Conservation (phyloP, 176 grass and related monocot species). For the Oryza glumipatula region DNA sequence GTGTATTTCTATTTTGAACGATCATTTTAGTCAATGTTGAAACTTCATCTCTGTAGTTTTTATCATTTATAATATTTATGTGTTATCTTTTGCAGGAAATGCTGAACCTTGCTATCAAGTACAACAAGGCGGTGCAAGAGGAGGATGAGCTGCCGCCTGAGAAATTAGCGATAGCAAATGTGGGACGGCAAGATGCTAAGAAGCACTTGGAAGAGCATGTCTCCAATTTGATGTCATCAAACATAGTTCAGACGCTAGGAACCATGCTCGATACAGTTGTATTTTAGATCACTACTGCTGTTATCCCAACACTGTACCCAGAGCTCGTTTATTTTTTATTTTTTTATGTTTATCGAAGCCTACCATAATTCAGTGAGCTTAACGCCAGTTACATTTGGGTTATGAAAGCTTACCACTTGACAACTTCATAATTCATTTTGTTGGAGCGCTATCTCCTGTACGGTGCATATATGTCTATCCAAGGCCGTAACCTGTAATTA, state of each 20-base stretch:
- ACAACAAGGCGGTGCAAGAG: constrained; percentile 98
- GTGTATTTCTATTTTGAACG: background rate
- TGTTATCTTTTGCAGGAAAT: constrained; percentile 70
- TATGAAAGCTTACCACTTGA: background rate
- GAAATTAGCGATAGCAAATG: constrained; percentile 95
- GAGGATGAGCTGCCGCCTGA: constrained; percentile 96
- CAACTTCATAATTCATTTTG: background rate
- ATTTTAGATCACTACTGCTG: constrained; percentile 52
- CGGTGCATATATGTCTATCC: background rate
- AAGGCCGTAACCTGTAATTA: too few species aligned
- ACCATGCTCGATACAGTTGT: constrained; percentile 97
- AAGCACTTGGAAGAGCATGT: constrained; percentile 99
- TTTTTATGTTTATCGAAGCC: background rate
- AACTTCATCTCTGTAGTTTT: background rate
- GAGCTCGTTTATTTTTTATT: background rate
- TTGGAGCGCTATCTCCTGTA: background rate
- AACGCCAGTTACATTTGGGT: background rate
- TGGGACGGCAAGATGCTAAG: constrained; percentile 92
- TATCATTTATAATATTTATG: constrained; percentile 1
- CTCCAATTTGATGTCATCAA: constrained; percentile 96
- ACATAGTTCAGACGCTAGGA: constrained; percentile 95
- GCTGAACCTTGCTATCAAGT: constrained; percentile 92
- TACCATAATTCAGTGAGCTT: background rate
- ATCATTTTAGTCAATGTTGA: background rate
- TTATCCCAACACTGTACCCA: background rate